These are phyloP conservation scores for Teratosphaeria gauchensis DNA, from an alignment of 2,329 filamentous ascomycete genomes.

Conservation along the genomic window DNA sequence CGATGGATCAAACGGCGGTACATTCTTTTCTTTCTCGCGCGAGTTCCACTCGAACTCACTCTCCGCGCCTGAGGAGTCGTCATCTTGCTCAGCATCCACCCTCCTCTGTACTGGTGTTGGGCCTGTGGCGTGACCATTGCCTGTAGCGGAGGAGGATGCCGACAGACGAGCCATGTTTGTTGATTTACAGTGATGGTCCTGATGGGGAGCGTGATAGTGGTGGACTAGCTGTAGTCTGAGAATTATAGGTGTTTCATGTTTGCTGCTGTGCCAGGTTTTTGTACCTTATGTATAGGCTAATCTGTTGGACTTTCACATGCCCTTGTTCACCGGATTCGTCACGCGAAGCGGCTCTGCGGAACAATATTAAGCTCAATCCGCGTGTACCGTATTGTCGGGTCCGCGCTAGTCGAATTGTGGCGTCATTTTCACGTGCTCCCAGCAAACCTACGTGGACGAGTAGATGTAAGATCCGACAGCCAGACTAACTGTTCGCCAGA, in stretches of 20 bases:
- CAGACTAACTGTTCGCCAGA: background rate
- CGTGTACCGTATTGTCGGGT: background rate
- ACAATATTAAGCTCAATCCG: background rate
- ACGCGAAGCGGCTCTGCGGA: background rate
- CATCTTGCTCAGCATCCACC: background rate
- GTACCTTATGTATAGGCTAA: background rate
- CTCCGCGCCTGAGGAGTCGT: background rate
- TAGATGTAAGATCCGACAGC: background rate
- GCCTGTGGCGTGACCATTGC: conserved; percentile 2
- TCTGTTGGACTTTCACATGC: conserved; percentile 1
- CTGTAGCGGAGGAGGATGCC: conserved; percentile 12
- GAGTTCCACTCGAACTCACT: conserved; percentile 8
- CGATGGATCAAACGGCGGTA: conserved; percentile 15
- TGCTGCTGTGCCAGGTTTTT: background rate
- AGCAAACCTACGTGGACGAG: background rate
- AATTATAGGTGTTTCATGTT: background rate
- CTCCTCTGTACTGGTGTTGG: background rate
- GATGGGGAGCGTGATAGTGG: background rate
- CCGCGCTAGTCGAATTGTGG: background rate
- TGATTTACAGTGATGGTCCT: background rate
- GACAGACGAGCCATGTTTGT: conserved; percentile 16
- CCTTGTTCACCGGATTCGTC: background rate
- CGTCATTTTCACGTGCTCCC: background rate
- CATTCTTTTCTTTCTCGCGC: background rate
- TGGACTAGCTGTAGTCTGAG: background rate